Evolutionary conservation across 495 filamentous ascomycete genomes (phyloP), one percentile per base, ranked within the genome.

Genomic region (Thozetella sp.): DNA sequence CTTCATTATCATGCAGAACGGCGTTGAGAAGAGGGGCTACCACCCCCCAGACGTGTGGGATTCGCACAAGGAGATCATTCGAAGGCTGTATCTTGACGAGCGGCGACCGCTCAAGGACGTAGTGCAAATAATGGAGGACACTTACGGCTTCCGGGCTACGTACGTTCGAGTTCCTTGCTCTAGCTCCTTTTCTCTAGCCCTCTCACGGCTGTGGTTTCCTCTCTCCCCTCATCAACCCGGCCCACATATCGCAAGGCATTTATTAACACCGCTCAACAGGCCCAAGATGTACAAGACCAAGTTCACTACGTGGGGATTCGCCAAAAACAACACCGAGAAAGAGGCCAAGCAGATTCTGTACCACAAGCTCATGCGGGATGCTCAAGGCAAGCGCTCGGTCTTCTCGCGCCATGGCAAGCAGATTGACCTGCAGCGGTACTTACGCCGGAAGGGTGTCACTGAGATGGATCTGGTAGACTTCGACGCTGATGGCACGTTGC

Each of bases 281-380:
- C 61, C 64, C 30, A 75, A 75, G 63, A 75, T 75, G 72, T 75
- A 75, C 52, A 75, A 75, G 67, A 75, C 72, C 43, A 68, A 71
- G 51, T 70, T 75, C 51, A 71, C 70, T 30, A 68, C 72, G 43
- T 75, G 72, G 72, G 71, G 71, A 24, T 71, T 75, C 58, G 69
- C 70, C 58, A 75, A 75, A 66, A 73, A 75, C 56, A 72, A 72
- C 46, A 71, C 70, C 52, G 69, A 75, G 45, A 69, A 71, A 43
- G 72, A 75, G 17, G 72, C 72, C 26, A 66, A 70, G 40, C 66
- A 67, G 22, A 69, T 75, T 61, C 67, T 75, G 34, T 69, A 72
- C 55, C 63, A 73, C 40, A 71, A 75, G 52, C 67, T 71, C 24
- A 70, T 73, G 58, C 70, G 72, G 53, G 68, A 63, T 52, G 72